Evolutionary conservation across 148 eudicot species (phyloP), one percentile per base, ranked within the genome.

Genomic region (Rhododendron henanense): DNA sequence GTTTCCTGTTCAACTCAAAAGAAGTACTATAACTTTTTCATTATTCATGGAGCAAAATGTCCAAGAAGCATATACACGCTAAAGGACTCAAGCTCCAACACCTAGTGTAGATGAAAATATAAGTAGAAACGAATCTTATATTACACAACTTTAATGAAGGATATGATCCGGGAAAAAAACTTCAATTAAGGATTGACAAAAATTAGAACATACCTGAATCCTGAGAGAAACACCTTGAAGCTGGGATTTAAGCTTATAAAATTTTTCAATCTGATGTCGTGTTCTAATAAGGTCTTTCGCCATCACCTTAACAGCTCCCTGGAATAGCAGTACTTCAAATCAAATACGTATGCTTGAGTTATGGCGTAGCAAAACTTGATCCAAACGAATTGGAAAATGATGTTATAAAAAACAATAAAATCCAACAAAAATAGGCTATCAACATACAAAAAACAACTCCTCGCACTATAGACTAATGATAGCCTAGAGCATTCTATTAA

Each of bases 221-320:
- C 99, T 95, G 79, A 97, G 95, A 39, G 99, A 90, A 53, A 97
- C 99, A 82, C 98, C 98, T 87, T 97, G 99, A 59, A 97, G 99
- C 87, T 97, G 99, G 35, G 99, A 97, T 85, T 97, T 97, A 47
- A 97, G 95, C 90, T 97, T 97, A 88, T 97, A 97, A 84, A 97
- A 97, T 82, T 97, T 97, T 84, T 97, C 99, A 83, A 97, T 77
- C 82, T 97, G 99, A 88, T 97, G 99, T 51, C 99, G 88, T 81
- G 98, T 97, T 91, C 99, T 93, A 73, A 97, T 97, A 63, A 97
- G 94, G 86, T 97, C 99, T 89, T 95, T 97, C 8, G 99, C 99
- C 98, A 97, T 97, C 87, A 97, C 96, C 91, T 91, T 96, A 13
- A 97, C 99, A 88, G 99, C 99, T 88, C 99, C 99, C 99, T 97